phyloP scores from a whole-genome alignment of 331 rosid genomes.

The Quercus tomentella region DNA sequence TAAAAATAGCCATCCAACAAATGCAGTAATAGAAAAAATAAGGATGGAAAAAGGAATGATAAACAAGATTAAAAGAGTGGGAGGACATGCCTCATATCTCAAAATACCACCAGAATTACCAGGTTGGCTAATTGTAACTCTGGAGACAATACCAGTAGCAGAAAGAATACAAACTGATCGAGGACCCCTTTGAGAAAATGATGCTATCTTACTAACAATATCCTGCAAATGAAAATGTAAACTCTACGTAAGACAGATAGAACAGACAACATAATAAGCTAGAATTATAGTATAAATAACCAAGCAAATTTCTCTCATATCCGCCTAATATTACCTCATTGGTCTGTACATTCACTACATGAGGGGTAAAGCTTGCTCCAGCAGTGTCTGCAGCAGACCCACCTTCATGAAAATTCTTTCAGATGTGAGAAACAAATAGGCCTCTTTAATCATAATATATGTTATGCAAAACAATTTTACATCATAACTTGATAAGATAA shows the following conservation, averaged over 20 bases:
- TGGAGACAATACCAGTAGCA: constrained; percentile 35
- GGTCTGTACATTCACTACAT: neutral
- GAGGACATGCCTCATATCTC: constrained; percentile 36
- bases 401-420: neutral
- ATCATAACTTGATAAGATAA: too few species aligned
- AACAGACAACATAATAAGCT: neutral
- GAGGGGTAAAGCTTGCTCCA: neutral
- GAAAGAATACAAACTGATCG: constrained; percentile 28
- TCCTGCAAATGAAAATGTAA: constrained; percentile 25
- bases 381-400: neutral
- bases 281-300: neutral
- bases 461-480: too few species aligned
- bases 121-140: constrained; percentile 16
- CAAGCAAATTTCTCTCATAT: neutral
- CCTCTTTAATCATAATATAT: neutral
- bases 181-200: constrained; percentile 14
- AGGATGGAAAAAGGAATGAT: neutral
- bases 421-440: neutral
- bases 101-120: neutral
- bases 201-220: constrained; percentile 2
- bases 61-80: neutral
- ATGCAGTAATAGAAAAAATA: neutral
- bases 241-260: neutral
- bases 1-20: neutral
- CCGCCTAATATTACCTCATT: constrained; percentile 35